Base-by-base conservation (phyloP, 768 basidiomycete species). In the Postia placenta region DNA sequence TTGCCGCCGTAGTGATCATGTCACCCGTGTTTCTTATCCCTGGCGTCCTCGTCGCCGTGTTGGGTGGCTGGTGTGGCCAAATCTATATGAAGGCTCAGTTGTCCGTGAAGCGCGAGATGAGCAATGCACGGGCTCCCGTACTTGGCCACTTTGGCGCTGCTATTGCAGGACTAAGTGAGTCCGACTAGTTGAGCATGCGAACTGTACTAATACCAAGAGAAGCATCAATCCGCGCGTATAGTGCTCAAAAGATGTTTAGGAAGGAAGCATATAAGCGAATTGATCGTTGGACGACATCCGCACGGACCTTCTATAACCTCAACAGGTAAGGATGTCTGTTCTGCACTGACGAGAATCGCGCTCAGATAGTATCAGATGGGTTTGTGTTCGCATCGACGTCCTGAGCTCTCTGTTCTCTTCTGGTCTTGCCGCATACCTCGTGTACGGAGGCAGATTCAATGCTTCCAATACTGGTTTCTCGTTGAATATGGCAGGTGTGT, bases 21-120 rank as follows among this genome's bases (percentile, higher is more conserved):
- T 70, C 69, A 1, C 75, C 75, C 0, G 48, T 67, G 5, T 75
- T 76, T 59, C 47, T 69, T n/a, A 33, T 72, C 5, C 74, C 74
- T 0, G 72, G 73, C 9, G 40, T 67, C 7, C 22, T 64, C 3
- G 55, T 75, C 6, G 56, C 64, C 19, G 48, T 69, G 11, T 2
- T 76, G 3, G 78, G 75, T 14, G 67, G 56, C 22, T 63, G 69
- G 54, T 57, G 71, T 19, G 78, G 77, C 12, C 71, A 74, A 41
- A 56, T 80, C 14, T 81, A 80, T 62, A 80, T 81, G 58, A 72
- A 72, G 51, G 74, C 75, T 5, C 80, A 83, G 56, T 67, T 81
- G 14, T 70, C 74, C 4, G 73, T 79, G 53, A 81, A 81, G 64
- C 68, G 79, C 12, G 75, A 80, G 59, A 74, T 76, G 75, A 75